Base-by-base conservation (phyloP, 2,329 filamentous ascomycete genomes). In the Aspergillus niger region DNA sequence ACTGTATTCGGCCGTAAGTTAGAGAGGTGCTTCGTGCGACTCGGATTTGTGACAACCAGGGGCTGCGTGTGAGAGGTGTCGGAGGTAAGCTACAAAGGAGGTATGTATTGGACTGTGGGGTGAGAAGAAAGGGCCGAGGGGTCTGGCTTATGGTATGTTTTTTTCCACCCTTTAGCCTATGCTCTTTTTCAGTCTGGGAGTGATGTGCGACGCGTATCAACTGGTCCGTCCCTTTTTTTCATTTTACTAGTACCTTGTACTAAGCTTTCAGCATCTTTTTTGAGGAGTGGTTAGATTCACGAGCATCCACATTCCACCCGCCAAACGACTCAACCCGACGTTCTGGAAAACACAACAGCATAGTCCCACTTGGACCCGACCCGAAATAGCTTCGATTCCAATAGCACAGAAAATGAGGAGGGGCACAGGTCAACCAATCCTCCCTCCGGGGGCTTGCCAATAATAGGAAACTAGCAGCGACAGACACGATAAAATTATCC, bases 371-470 rank as follows among this genome's bases (percentile, higher is more conserved):
- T 26, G 13, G 38, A 28, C 47, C 17, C n/a, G 15, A 53, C 28
- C 38, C 26, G 39, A 44, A 55, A 43, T 55, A 55, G 53, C 39
- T 47, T 55, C 53, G 53, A 55, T 55, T 55, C 3, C 53, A 43
- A 55, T 44, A 47, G 53, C 39, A 36, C 30, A 36, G 30, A 36
- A 36, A 13, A 36, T 10, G 6, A 28, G 51, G 22, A 26, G 51
- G 41, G 51, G 24, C 51, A 54, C 51, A 54, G 28, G 43, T 44
- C 38, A 36, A 17, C 30, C 26, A 22, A 4, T 11, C 13, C 5
- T 28, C 6, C 38, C 38, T 22, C 44, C 24, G 20, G 13, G 22
- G 7, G 13, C 30, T 28, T 55, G 26, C 41, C 41, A 55, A 47
- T 55, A 44, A 47, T 47, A 55, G 41, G 39, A 20, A 20, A n/a